Base-by-base conservation (phyloP, 768 basidiomycete species). In the Coprinopsis strossmayeri region DNA sequence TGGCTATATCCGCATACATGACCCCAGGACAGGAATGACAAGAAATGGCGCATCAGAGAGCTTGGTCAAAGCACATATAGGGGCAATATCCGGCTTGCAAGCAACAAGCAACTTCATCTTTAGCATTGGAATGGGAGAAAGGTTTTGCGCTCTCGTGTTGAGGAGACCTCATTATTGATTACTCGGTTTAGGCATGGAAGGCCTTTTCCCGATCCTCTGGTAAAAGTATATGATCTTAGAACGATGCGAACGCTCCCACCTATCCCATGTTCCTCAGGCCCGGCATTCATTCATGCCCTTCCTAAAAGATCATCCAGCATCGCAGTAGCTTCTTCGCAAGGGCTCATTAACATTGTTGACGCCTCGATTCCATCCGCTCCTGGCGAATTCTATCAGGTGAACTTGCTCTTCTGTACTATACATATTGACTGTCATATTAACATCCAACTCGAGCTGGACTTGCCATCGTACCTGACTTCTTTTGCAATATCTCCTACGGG, bases 211-310 rank as follows among this genome's bases (percentile, higher is more conserved):
- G 95, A 97, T 62, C 90, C 92, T 2, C 72, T 93, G 27, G 91
- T 99, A 54, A 96, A 95, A 66, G 74, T 97, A 11, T 96, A 87
- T 57, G 95, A 99, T 63, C 58, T 91, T 25, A 84, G 95, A 25
- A 89, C 77, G 20, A 79, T 97, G 72, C 77, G 80, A 34, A 74
- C 91, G 0, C 73, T 97, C 1, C 77, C 91, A 2, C 91, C 95
- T 0, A 76, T 97, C 25, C 81, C 90, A 1, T 97, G 96, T 63
- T 81, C 91, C 3, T 78, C 84, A 10, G 87, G 87, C 0, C 93
- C 95, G 1, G 79, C 88, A 1, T 93, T 94, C 62, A 84, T 94
- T 53, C 81, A 86, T 41, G 61, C 87, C 23, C 72, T 93, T 26
- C 91, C 93, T 1, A 84, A 76, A 53, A 77, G 83, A n/a, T 69